Base-by-base conservation (phyloP, 345 rosid genomes). In the Trapa bicornis region DNA sequence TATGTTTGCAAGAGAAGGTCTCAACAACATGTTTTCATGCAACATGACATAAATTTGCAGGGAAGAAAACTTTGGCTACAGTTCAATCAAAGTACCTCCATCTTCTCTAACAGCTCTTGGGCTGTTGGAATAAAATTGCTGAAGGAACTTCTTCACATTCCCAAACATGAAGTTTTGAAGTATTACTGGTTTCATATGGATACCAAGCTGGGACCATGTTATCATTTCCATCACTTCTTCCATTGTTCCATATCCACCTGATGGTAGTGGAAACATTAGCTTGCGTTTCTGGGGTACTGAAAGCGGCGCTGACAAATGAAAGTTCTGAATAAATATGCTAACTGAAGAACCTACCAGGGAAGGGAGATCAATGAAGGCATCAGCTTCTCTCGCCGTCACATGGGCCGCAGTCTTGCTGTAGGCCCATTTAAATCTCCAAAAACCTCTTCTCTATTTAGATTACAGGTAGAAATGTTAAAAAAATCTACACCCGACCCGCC, bases 211-310 rank as follows among this genome's bases (percentile, higher is more conserved):
- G 65, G 97, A 77, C 98, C 98, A 93, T 37, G 97, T 88, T 82
- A 90, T 93, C 94, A 94, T 93, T 81, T 93, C 97, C 74, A 93
- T 65, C 72, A 87, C 70, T 76, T 93, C 97, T 80, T 93, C 98
- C 98, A 93, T 90, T 11, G 97, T 90, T 65, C 97, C 97, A 80
- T 90, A 93, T 74, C 98, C 98, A 37, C 97, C 97, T 94, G 35
- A 58, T 33, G 63, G n/a, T 32, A 76, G 69, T n/a, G 36, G 57
- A 53, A 47, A 45, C 0, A 67, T 22, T 22, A 15, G 13, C 64
- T 29, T 47, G n/a, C 41, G 6, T 61, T 37, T 13, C 70, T 16
- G 32, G 32, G 35, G 58, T 22, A 22, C 68, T 62, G 67, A 9
- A 16, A 71, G 70, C 65, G 35, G 64, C 63, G 39, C 32, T 9